A percentile compares a stretch with the other conserved stretches of the same genome.
Conservation (phyloP, 176 grass and related monocot species). For the Aechmea fasciata region DNA sequence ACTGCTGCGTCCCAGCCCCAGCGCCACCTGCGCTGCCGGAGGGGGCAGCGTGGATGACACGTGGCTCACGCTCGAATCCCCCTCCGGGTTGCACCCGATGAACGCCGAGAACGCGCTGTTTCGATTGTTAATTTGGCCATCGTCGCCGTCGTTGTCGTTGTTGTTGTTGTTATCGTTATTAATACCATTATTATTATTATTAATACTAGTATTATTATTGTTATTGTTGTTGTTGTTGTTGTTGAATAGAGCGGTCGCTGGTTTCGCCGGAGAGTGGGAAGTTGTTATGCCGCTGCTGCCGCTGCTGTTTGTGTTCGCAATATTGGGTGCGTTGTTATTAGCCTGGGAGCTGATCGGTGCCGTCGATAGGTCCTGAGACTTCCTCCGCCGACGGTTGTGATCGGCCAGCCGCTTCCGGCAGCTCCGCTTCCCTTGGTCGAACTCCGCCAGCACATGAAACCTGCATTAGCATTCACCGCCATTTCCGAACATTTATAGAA, state of each 20-base stretch:
- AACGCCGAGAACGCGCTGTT: not conserved
- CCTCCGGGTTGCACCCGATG: not conserved
- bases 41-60: not conserved
- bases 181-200: not conserved
- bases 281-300: not conserved
- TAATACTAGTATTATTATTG: not conserved
- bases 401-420: conserved; percentile 10
- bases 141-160: not conserved
- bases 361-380: conserved; percentile 2
- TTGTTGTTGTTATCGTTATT: not conserved
- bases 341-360: not conserved
- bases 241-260: not conserved
- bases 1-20: not conserved
- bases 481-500: not conserved
- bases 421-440: conserved; percentile 12
- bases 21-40: not conserved
- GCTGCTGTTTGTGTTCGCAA: not conserved
- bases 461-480: not conserved
- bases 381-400: conserved; percentile 10
- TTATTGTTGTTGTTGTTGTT: not conserved
- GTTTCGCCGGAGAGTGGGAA: not conserved
- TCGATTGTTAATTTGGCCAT: not conserved
- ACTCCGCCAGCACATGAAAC: conserved; percentile 6
- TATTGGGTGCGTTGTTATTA: not conserved
- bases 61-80: not conserved